Evolutionary conservation across 345 rosid species (phyloP).

Genomic region (Xanthoceras sorbifolium): DNA sequence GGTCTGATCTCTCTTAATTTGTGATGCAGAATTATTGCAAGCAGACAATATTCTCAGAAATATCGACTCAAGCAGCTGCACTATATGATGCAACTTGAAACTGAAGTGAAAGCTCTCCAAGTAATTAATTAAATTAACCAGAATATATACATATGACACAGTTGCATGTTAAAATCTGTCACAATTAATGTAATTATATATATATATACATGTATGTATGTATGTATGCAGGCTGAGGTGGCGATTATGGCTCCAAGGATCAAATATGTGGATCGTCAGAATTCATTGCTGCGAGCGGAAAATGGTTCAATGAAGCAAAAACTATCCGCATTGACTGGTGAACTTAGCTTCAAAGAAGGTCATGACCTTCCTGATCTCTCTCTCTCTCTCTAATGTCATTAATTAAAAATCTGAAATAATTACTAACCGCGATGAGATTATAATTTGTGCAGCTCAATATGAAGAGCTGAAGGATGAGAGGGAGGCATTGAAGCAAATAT

Average conservation of each 20-base stretch:
- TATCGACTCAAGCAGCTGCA: constrained; percentile 24
- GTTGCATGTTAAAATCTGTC: too few species aligned
- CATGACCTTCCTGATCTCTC: neutral
- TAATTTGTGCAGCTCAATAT: constrained; percentile 26
- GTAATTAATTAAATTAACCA: too few species aligned
- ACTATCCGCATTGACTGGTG: neutral
- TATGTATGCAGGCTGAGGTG: constrained; percentile 25
- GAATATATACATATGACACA: too few species aligned
- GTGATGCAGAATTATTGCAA: constrained; percentile 21
- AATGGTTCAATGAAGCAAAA: constrained; percentile 20
- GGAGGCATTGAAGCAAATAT: constrained; percentile 17
- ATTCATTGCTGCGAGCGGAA: constrained; percentile 25
- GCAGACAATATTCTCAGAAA: constrained; percentile 28
- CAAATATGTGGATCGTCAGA: constrained; percentile 13
- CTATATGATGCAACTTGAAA: constrained; percentile 26
- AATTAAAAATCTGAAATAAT: too few species aligned
- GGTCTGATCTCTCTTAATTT: neutral
- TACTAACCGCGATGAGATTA: neutral
- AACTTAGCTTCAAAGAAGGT: constrained; percentile 26
- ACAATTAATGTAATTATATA: neutral
- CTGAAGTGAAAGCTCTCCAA: constrained; percentile 23
- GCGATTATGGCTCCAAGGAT: constrained; percentile 8
- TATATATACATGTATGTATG: neutral
- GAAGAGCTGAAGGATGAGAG: constrained; percentile 33
- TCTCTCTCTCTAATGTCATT: too few species aligned